Base-by-base conservation (phyloP, 352 stramenopile species). In the Pythium vanterpoolii region DNA sequence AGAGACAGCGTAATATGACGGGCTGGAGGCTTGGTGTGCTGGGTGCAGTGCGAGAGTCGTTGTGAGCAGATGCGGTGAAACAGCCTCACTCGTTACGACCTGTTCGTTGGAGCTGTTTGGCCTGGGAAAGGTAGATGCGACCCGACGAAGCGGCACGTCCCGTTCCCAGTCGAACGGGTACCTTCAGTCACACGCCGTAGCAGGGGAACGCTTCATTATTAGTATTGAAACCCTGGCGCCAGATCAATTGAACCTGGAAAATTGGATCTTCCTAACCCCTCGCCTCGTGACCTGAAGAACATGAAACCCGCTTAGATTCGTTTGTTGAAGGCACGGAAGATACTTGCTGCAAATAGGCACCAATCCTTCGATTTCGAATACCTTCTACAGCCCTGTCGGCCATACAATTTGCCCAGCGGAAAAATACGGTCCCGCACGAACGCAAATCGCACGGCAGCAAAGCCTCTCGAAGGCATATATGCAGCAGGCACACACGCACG, bases 131-230 rank as follows among this genome's bases (percentile, higher is more conserved):
- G 39, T 40, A 9, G 27, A 33, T 51, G 53, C 40, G 53, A 60
- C 53, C 38, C 9, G 53, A 45, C 53, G 53, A 60, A 34, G 42
- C 39, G 53, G 11, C 42, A 21, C 40, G n/a, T 43, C 43, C 31
- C 24, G 16, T 31, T 55, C 48, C 3, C 48, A 44, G 33, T 31
- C 5, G n/a, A n/a, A n/a, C n/a, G n/a, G n/a, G n/a, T n/a, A n/a
- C 3, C 1, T 54, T 57, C 26, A 38, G 31, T 45, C 47, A 5
- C 42, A 51, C 8, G 6, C 21, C 28, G 30, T 54, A 42, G 46
- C 8, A 23, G 16, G 19, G 5, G 39, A 45, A 21, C 24, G 16
- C 39, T 38, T 38, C 38, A 44, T 44, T n/a, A n/a, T 44, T 44
- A 44, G 14, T 44, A 44, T 44, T 18, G 38, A 13, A 5, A 39